phyloP scores from a whole-genome alignment of 768 basidiomycete species.

The Russula ochroleuca region DNA sequence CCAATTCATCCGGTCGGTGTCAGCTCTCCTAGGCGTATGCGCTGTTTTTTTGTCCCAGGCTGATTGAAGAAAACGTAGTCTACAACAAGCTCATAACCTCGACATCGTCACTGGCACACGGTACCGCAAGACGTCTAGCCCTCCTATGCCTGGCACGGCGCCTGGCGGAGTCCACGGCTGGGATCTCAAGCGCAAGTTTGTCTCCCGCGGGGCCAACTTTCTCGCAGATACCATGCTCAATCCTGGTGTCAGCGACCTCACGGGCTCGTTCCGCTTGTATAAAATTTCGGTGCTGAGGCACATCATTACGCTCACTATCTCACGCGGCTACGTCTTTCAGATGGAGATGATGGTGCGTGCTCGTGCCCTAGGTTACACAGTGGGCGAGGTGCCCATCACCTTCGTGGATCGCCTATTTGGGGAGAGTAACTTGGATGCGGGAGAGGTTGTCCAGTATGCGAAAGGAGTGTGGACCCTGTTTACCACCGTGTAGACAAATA shows the following conservation, averaged over 20 bases:
- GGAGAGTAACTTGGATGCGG: constrained; percentile 85
- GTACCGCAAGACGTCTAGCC: constrained; percentile 63
- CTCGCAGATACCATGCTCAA: constrained; percentile 79
- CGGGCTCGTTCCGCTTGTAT: constrained; percentile 86
- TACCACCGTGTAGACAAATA: constrained; percentile 44
- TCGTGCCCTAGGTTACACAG: constrained; percentile 72
- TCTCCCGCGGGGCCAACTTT: constrained; percentile 86
- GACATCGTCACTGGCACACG: constrained; percentile 94
- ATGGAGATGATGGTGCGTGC: constrained; percentile 99
- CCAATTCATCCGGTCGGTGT: constrained; percentile 72
- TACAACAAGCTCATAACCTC: constrained; percentile 81
- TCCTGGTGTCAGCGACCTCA: constrained; percentile 86
- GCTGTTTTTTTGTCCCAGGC: not conserved
- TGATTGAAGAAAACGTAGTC: constrained; percentile 39
- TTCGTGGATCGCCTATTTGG: constrained; percentile 94
- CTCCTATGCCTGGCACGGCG: constrained; percentile 49
- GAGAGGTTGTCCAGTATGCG: constrained; percentile 82
- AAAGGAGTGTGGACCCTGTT: constrained; percentile 84
- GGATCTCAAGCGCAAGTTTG: constrained; percentile 86
- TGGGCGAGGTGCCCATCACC: constrained; percentile 91
- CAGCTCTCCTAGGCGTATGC: not conserved
- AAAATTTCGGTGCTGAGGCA: constrained; percentile 69
- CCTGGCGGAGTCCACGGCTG: constrained; percentile 90
- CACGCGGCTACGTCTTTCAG: constrained; percentile 93
- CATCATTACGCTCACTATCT: constrained; percentile 79